These are phyloP conservation scores for Davidsoniella eucalypti DNA, from an alignment of 2,329 filamentous ascomycete species.

Conservation along the genomic window DNA sequence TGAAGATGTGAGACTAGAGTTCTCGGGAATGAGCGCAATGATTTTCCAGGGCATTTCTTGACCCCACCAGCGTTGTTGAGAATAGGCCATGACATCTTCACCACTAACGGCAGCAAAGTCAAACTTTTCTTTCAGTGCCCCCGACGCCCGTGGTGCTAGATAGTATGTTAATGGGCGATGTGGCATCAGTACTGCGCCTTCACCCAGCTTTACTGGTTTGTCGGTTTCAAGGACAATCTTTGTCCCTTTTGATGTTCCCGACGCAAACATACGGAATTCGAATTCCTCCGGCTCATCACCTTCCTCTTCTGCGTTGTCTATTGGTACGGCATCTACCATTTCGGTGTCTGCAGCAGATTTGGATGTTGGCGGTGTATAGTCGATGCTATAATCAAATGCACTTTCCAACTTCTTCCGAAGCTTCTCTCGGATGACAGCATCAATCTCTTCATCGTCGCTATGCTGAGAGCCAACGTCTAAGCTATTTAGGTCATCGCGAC, in stretches of 20 bases:
- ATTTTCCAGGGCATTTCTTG: slow-evolving; percentile 45
- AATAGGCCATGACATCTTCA: slow-evolving; percentile 31
- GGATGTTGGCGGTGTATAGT: slow-evolving; percentile 1
- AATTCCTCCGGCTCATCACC: slow-evolving; percentile 28
- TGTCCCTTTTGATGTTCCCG: slow-evolving; percentile 24
- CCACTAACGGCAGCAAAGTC: slow-evolving; percentile 30
- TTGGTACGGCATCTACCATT: slow-evolving; percentile 1
- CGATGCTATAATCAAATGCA: slow-evolving; percentile 9
- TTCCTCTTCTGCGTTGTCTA: slow-evolving; percentile 13
- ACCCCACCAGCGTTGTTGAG: slow-evolving; percentile 35
- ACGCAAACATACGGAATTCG: slow-evolving; percentile 40
- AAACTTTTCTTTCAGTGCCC: slow-evolving; percentile 18
- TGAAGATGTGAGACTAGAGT: slow-evolving; percentile 16
- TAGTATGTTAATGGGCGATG: slow-evolving; percentile 33
- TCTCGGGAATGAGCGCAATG: slow-evolving; percentile 24
- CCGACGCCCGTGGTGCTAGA: slow-evolving; percentile 24
- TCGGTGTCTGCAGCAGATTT: slow-evolving; percentile 15
- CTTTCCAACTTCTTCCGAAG: slow-evolving; percentile 13
- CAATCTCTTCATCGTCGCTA: slow-evolving; percentile 14
- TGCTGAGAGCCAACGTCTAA: slow-evolving; percentile 18
- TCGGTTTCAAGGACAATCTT: slow-evolving; percentile 36
- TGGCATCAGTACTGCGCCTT: slow-evolving; percentile 21
- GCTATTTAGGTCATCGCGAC: slow-evolving; percentile 35
- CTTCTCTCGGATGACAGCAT: slow-evolving; percentile 7
- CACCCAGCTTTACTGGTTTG: slow-evolving; percentile 18